A percentile compares a stretch with the other conserved stretches of the same genome.
Conservation (phyloP, 1,284 basidiomycete genomes). For the Cutaneotrichosporon sp. region DNA sequence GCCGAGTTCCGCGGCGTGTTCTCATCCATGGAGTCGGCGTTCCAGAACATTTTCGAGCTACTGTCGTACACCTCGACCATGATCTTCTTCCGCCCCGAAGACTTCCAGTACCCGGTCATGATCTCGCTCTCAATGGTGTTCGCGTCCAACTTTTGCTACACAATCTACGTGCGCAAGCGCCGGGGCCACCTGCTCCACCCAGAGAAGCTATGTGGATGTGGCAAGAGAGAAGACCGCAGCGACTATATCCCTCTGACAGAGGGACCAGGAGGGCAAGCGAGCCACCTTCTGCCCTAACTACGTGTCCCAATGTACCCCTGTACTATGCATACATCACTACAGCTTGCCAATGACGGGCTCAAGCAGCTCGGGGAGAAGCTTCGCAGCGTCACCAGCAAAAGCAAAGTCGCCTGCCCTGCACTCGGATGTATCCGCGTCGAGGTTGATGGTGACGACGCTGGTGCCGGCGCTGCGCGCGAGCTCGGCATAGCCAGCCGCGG, state of each 20-base stretch:
- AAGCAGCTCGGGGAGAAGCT: constrained; percentile 16
- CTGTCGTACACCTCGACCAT: background rate
- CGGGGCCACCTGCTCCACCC: background rate
- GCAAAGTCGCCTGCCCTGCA: constrained; percentile 14
- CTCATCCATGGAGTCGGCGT: background rate
- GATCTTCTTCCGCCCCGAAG: background rate
- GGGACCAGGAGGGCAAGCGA: background rate
- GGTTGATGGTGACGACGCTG: constrained; percentile 18
- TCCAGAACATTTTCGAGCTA: background rate
- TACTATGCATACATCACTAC: background rate
- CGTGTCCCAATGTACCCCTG: background rate
- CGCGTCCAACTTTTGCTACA: background rate
- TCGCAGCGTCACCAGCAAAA: constrained; percentile 17
- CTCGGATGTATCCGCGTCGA: constrained; percentile 7
- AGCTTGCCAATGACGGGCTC: constrained; percentile 15
- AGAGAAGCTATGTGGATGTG: constrained; percentile 1
- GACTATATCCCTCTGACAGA: background rate
- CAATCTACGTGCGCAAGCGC: background rate
- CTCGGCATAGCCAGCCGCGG: constrained; percentile 19
- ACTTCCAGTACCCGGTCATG: background rate
- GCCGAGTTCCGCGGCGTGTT: background rate
- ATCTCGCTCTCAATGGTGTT: background rate
- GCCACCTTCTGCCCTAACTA: too few species aligned
- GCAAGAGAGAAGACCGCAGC: background rate
- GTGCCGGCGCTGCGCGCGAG: constrained; percentile 12